A percentile compares a stretch with the other conserved stretches of the same genome.
phyloP scores from a whole-genome alignment of 2,329 filamentous ascomycete species.

The Trichoderma lentiforme region DNA sequence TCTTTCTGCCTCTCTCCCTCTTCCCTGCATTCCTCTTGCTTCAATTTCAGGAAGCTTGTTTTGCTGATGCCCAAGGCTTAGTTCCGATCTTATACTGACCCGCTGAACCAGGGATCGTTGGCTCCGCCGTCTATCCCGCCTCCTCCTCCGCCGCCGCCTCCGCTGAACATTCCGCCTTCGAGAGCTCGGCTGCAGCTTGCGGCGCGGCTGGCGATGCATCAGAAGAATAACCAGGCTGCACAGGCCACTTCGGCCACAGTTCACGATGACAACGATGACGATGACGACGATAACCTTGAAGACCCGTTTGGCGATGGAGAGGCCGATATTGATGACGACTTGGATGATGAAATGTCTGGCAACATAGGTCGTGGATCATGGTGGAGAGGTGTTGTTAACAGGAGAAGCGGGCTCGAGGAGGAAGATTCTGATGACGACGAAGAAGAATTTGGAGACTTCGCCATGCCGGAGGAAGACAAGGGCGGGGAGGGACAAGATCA shows the following conservation, averaged over 20 bases:
- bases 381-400: conserved; percentile 44
- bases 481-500: conserved; percentile 30
- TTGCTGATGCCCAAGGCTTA: conserved; percentile 29
- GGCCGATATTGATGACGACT: conserved; percentile 51
- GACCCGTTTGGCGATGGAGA: conserved; percentile 54
- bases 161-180: conserved; percentile 81
- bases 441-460: conserved; percentile 67
- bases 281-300: conserved; percentile 39
- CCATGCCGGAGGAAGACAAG: conserved; percentile 55
- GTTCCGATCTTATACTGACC: conserved; percentile 60
- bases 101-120: conserved; percentile 48
- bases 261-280: conserved; percentile 40
- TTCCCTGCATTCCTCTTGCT: conserved; percentile 1
- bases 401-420: conserved; percentile 41
- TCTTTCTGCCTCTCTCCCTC: neutral
- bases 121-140: conserved; percentile 58
- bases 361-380: conserved; percentile 41
- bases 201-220: conserved; percentile 75
- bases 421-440: conserved; percentile 40
- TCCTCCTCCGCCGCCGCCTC: conserved; percentile 66
- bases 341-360: conserved; percentile 44
- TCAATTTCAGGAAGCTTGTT: neutral
- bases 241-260: conserved; percentile 44
- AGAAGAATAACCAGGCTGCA: conserved; percentile 56
- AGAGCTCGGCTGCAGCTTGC: conserved; percentile 86